Evolutionary conservation across 2,329 filamentous ascomycete species (phyloP).

Genomic region (Claviceps sp.): DNA sequence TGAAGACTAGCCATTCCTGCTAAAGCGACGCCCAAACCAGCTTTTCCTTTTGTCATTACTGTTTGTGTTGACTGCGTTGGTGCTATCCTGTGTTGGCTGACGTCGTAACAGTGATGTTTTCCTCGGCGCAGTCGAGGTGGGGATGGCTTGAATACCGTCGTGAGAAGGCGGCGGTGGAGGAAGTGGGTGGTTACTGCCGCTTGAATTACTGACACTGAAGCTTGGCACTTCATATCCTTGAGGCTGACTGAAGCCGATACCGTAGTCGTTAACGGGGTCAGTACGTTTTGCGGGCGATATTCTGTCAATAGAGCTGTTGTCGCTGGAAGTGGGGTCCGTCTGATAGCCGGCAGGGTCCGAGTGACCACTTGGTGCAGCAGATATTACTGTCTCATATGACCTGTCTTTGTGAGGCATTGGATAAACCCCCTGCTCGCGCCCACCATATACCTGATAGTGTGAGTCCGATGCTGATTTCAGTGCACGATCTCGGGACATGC

Average conservation of each 20-base stretch:
- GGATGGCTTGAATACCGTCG: slow-evolving; percentile 8
- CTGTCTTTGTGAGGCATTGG: slow-evolving; percentile 53
- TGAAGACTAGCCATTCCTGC: slow-evolving; percentile 34
- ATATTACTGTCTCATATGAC: slow-evolving; percentile 78
- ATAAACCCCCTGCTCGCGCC: slow-evolving; percentile 33
- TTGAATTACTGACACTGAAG: slow-evolving; percentile 19
- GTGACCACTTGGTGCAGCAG: slow-evolving; percentile 59
- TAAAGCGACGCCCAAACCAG: slow-evolving; percentile 77
- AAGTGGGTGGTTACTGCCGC: slow-evolving; percentile 13
- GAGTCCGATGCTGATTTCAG: slow-evolving; percentile 35
- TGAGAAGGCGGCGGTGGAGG: slow-evolving; percentile 12
- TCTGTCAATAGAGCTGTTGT: slow-evolving; percentile 83
- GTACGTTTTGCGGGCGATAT: slow-evolving; percentile 41
- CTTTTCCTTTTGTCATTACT: slow-evolving; percentile 65
- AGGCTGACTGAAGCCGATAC: slow-evolving; percentile 40
- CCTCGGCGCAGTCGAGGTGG: slow-evolving; percentile 12
- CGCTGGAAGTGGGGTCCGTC: slow-evolving; percentile 75
- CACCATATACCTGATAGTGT: slow-evolving; percentile 23
- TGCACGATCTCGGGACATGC: slow-evolving; percentile 11
- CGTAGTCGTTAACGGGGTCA: slow-evolving; percentile 49
- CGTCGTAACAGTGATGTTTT: slow-evolving; percentile 14
- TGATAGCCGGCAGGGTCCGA: slow-evolving; percentile 67
- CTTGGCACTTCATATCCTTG: slow-evolving; percentile 28
- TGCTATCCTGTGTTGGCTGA: not conserved
- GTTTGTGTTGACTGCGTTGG: not conserved